Base-by-base conservation (phyloP, 352 stramenopile genomes). In the Plasmopara viticola region DNA sequence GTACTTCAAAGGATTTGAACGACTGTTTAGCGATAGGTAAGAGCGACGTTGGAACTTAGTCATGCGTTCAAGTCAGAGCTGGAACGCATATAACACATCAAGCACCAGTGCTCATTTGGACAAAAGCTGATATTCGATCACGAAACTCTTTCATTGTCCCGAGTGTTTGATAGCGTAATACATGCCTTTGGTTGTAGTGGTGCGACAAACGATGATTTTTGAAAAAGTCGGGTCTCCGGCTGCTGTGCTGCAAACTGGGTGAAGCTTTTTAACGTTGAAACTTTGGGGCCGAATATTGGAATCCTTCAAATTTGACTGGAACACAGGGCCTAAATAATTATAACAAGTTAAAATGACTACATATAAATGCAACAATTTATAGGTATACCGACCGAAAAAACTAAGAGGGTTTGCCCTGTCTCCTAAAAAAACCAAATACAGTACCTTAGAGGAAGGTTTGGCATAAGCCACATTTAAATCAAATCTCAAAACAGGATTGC, bases 401-500 rank as follows among this genome's bases (percentile, higher is more conserved):
- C 8, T 15, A 18, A 44, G 38, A 44, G 34, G 17, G 12, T 34
- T 46, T 31, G 9, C 17, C 18, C 17, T 51, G 31, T 33, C 14
- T 3, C 14, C 5, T 10, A 28, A 44, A 33, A 4, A 5, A 33
- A 7, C n/a, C 40, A 18, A 41, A 51, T 47, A 41, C 12, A 29
- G 20, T 12, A 20, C 17, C n/a, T 34, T 56, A 13, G 18, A 25
- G 14, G 6, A 30, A 2, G n/a, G 1, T 45, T 45, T 43, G 0
- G 35, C 37, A 2, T 7, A 29, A 30, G 25, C 25, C 3, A 53
- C 18, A 9, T 59, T 51, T 13, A 14, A 31, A 20, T 56, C 45
- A 49, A 64, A 64, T 28, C 52, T 64, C 6, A 38, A 35, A 5
- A 42, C 9, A 4, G 29, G n/a, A 20, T 58, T 58, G 0, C 51